A percentile compares a stretch with the other conserved stretches of the same genome.
Conservation (phyloP, 306 rosid species). For the Ceratonia siliqua region DNA sequence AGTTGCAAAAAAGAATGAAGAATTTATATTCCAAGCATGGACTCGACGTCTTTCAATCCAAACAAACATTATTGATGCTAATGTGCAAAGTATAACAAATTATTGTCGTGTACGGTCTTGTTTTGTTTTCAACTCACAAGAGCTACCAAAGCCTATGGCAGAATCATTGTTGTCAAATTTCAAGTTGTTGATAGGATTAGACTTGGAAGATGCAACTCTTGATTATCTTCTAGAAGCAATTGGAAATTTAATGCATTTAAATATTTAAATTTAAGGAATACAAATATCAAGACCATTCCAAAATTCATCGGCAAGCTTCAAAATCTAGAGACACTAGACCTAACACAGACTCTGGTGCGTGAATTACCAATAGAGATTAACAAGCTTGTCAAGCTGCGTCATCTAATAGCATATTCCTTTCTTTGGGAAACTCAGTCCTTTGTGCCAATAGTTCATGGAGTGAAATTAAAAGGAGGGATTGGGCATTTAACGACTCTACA, state of each 20-base stretch:
- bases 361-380: neutral
- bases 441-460: no score
- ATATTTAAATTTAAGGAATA: slow-evolving; percentile 21
- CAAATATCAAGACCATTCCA: neutral
- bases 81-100: neutral
- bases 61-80: neutral
- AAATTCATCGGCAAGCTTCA: slow-evolving; percentile 14
- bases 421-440: no score
- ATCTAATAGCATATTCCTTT: neutral
- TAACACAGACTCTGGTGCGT: neutral
- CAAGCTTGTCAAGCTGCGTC: neutral
- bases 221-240: neutral
- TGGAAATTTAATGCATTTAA: neutral
- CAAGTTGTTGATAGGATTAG: slow-evolving; percentile 9
- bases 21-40: neutral
- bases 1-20: neutral
- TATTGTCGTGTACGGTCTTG: neutral
- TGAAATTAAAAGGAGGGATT: neutral
- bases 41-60: slow-evolving; percentile 4
- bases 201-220: slow-evolving; percentile 3
- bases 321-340: slow-evolving; percentile 4
- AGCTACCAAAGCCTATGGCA: neutral
- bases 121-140: neutral
- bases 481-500: neutral
- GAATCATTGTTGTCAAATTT: neutral